Percentiles rank a stretch among this genome's conserved stretches.
These are phyloP conservation scores for Hysterium pulicare DNA, from an alignment of 2,329 filamentous ascomycete species.

Conservation along the genomic window DNA sequence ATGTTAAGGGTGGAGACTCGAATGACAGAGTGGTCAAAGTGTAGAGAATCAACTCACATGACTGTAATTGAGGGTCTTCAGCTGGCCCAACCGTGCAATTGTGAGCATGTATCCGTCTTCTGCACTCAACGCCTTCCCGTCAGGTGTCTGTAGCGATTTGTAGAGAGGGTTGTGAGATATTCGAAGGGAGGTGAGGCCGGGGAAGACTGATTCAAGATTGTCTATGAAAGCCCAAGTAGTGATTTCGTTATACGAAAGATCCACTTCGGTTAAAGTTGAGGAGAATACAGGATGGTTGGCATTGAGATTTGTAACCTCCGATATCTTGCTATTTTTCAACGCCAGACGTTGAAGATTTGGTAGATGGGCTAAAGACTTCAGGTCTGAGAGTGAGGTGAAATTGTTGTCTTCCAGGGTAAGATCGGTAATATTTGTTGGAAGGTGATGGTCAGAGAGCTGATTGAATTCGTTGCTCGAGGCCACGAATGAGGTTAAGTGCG, in stretches of 20 bases:
- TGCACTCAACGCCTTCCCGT: slow-evolving; percentile 47
- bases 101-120: slow-evolving; percentile 90
- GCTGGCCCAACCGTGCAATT: slow-evolving; percentile 66
- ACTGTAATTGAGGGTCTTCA: slow-evolving; percentile 70
- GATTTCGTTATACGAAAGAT: slow-evolving; percentile 47
- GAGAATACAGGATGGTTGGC: slow-evolving; percentile 22
- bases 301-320: slow-evolving; percentile 29
- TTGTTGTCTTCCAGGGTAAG: slow-evolving; percentile 71
- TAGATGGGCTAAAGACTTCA: slow-evolving; percentile 60
- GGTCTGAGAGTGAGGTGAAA: slow-evolving; percentile 57
- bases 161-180: slow-evolving; percentile 86
- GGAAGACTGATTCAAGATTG: slow-evolving; percentile 63
- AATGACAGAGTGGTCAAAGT: not conserved
- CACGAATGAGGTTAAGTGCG: slow-evolving; percentile 52
- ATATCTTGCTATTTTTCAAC: slow-evolving; percentile 75
- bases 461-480: slow-evolving; percentile 37
- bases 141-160: slow-evolving; percentile 48
- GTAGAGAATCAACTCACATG: slow-evolving; percentile 11
- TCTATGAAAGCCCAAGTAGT: slow-evolving; percentile 71
- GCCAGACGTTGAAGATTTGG: slow-evolving; percentile 48
- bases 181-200: slow-evolving; percentile 70
- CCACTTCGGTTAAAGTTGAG: slow-evolving; percentile 37
- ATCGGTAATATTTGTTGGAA: slow-evolving; percentile 56
- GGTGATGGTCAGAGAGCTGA: slow-evolving; percentile 27
- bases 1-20: not conserved